Percentiles rank a stretch among this genome's conserved stretches.
Conservation (phyloP, 768 basidiomycete genomes). For the Lyophyllum semitale region DNA sequence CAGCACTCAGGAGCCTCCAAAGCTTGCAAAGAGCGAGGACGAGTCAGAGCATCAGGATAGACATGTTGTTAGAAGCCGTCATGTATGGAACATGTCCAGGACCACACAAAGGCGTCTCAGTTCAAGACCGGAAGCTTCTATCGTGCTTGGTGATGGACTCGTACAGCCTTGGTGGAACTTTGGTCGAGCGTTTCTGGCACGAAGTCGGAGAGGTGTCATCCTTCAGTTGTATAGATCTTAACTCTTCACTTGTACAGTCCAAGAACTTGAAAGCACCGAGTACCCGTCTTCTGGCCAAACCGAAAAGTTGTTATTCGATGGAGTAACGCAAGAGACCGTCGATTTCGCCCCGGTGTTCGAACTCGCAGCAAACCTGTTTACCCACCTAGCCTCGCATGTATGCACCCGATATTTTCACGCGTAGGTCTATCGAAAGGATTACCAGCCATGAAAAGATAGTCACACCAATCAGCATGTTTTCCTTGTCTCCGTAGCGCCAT, state of each 20-base stretch:
- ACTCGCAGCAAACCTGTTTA: slow-evolving; percentile 16
- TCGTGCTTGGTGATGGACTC: slow-evolving; percentile 20
- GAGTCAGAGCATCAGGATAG: not conserved
- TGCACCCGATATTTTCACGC: not conserved
- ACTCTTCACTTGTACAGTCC: slow-evolving; percentile 8
- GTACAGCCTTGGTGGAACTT: slow-evolving; percentile 16
- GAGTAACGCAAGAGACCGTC: slow-evolving; percentile 6
- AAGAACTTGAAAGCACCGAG: slow-evolving; percentile 14
- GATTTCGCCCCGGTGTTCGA: slow-evolving; percentile 16
- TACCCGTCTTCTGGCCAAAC: slow-evolving; percentile 15
- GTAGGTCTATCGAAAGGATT: too few species aligned
- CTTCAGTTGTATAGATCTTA: slow-evolving; percentile 1
- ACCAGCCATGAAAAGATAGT: too few species aligned
- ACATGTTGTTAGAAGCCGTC: too few species aligned
- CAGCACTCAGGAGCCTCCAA: too few species aligned
- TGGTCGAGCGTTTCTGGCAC: slow-evolving; percentile 17
- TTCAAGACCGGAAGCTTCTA: slow-evolving; percentile 18
- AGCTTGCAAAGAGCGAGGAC: not conserved
- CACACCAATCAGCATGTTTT: too few species aligned
- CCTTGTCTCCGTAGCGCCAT: too few species aligned
- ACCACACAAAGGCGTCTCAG: not conserved
- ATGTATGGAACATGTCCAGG: slow-evolving; percentile 9
- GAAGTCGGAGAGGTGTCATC: slow-evolving; percentile 19
- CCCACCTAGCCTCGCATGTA: slow-evolving; percentile 20
- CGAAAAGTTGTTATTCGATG: slow-evolving; percentile 15